A percentile compares a stretch with the other conserved stretches of the same genome.
Evolutionary conservation across 768 basidiomycete genomes (phyloP).

Genomic region (Cystobasidium ongulense): DNA sequence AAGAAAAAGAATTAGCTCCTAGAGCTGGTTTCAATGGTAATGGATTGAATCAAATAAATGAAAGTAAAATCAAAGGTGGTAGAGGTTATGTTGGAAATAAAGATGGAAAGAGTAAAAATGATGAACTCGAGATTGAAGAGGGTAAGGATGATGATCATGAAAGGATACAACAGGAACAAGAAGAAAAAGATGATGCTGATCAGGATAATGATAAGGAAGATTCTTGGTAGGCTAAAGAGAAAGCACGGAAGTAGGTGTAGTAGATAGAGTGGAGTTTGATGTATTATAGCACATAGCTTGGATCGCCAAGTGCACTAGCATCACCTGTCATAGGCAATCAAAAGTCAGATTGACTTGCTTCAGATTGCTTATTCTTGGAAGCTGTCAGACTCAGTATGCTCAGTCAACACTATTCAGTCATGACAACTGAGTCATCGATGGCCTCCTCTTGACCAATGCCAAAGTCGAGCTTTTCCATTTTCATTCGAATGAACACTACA

Average conservation of each 20-base stretch:
- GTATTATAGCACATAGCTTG: too few species aligned
- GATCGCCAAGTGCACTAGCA: too few species aligned
- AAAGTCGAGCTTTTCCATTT: not conserved
- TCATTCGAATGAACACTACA: not conserved
- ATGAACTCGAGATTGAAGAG: slow-evolving; percentile 6
- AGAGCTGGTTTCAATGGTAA: slow-evolving; percentile 28
- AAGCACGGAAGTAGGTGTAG: too few species aligned
- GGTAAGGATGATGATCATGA: not conserved
- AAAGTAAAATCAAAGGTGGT: not conserved
- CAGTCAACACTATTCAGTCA: too few species aligned
- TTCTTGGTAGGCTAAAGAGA: not conserved
- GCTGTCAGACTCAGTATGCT: too few species aligned
- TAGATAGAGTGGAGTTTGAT: too few species aligned
- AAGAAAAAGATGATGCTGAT: not conserved
- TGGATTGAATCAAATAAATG: slow-evolving; percentile 27
- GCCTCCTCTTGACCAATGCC: too few species aligned
- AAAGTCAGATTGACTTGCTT: too few species aligned
- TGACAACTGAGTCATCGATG: too few species aligned
- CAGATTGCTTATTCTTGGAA: too few species aligned
- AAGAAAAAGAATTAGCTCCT: slow-evolving; percentile 15
- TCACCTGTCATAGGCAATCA: too few species aligned
- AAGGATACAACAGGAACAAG: not conserved
- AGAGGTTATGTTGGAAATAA: slow-evolving; percentile 2
- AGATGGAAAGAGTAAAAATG: slow-evolving; percentile 4
- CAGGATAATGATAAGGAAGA: not conserved